A percentile compares a stretch with the other conserved stretches of the same genome.
These are phyloP conservation scores for Curvularia lunata DNA, from an alignment of 2,329 filamentous ascomycete species.

Conservation along the genomic window DNA sequence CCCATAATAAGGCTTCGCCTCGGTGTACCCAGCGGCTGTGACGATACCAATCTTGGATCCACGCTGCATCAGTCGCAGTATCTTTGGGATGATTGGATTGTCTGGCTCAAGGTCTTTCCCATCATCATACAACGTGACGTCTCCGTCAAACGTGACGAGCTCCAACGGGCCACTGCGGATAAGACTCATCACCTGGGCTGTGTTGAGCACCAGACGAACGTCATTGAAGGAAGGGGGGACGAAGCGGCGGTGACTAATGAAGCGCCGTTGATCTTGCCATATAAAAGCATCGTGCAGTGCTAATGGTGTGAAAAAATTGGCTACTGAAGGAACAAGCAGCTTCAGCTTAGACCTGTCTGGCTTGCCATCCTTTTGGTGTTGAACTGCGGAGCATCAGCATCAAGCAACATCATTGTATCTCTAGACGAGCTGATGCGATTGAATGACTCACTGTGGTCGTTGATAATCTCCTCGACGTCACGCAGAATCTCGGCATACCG, in stretches of 20 bases:
- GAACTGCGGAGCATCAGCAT: slow-evolving; percentile 58
- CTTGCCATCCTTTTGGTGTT: slow-evolving; percentile 69
- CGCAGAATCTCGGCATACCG: slow-evolving; percentile 95
- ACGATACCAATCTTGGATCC: slow-evolving; percentile 92
- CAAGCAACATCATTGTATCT: background rate
- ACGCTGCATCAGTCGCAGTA: slow-evolving; percentile 73
- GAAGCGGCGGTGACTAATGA: slow-evolving; percentile 89
- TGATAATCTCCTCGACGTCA: slow-evolving; percentile 89
- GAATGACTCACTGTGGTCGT: slow-evolving; percentile 76
- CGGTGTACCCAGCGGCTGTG: slow-evolving; percentile 93
- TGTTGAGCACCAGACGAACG: slow-evolving; percentile 89
- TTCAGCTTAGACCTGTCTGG: slow-evolving; percentile 85
- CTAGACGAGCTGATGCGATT: background rate
- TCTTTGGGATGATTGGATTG: slow-evolving; percentile 76
- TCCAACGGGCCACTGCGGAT: slow-evolving; percentile 74
- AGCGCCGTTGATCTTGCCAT: slow-evolving; percentile 83
- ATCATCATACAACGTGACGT: slow-evolving; percentile 89
- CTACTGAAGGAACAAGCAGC: slow-evolving; percentile 86
- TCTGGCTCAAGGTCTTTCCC: slow-evolving; percentile 76
- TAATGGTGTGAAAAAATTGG: slow-evolving; percentile 90
- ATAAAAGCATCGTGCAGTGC: slow-evolving; percentile 88
- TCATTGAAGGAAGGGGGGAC: slow-evolving; percentile 98
- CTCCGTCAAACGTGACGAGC: slow-evolving; percentile 94
- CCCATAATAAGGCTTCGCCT: slow-evolving; percentile 82
- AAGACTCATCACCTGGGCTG: slow-evolving; percentile 92